Percentiles rank a stretch among this genome's conserved stretches.
Evolutionary conservation across 2,329 filamentous ascomycete genomes (phyloP).

Genomic region (Fusarium buharicum): DNA sequence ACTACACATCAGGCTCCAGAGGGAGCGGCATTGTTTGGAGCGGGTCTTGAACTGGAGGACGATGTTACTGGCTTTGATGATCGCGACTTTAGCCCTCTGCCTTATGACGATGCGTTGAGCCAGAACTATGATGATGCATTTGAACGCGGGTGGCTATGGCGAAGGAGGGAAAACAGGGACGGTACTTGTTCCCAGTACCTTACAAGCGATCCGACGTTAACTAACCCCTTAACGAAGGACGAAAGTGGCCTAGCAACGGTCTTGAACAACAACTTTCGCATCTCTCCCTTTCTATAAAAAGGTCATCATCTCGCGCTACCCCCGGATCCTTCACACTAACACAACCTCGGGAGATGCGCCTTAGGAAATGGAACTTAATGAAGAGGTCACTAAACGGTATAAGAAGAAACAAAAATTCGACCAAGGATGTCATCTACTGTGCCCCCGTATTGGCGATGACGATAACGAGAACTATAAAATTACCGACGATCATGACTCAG

Average conservation of each 20-base stretch:
- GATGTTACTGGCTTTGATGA: too few relatives aligned
- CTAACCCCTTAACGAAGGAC: conserved; percentile 15
- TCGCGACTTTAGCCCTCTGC: too few relatives aligned
- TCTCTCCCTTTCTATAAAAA: conserved; percentile 14
- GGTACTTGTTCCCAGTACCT: background rate
- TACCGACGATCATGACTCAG: conserved; percentile 61
- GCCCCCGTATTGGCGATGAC: conserved; percentile 70
- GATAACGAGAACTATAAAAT: conserved; percentile 70
- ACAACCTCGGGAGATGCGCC: conserved; percentile 36
- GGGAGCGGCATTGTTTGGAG: too few relatives aligned
- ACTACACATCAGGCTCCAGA: too few relatives aligned
- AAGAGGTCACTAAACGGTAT: conserved; percentile 57
- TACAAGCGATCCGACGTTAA: conserved; percentile 10
- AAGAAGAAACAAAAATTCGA: conserved; percentile 58
- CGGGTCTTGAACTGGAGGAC: too few relatives aligned
- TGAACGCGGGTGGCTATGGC: too few relatives aligned
- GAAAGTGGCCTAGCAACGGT: conserved; percentile 33
- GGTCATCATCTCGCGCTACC: conserved; percentile 4
- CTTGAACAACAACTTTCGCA: conserved; percentile 7
- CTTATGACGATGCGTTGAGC: too few relatives aligned
- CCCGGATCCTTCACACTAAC: conserved; percentile 13
- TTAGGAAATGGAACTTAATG: conserved; percentile 53
- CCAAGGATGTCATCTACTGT: conserved; percentile 71
- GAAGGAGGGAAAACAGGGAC: too few relatives aligned
- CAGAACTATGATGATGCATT: too few relatives aligned